Base-by-base conservation (phyloP, 371 early-diverging fungal species). In the Quaeritorhiza haematococci region DNA sequence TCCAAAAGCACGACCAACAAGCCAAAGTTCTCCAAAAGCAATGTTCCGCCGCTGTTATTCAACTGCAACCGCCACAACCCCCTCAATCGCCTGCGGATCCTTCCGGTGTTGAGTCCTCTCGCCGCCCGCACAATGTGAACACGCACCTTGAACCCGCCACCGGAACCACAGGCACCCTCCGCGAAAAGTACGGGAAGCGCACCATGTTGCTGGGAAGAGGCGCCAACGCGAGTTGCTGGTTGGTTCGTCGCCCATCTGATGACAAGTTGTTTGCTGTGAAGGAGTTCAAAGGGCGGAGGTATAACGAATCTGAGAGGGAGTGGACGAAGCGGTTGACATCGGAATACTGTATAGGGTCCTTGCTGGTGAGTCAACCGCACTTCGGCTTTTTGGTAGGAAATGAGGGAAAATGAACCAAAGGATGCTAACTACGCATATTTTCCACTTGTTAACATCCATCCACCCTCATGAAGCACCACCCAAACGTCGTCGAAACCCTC, bases 401-500 rank as follows among this genome's bases (percentile, higher is more conserved):
- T 17, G 8, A 10, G 10, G 51, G 51, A 10, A n/a, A n/a, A n/a
- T 19, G 7, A 19, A 10, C 7, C 23, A 13, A 10, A 27, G 47
- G 7, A 27, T 19, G 47, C 27, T 27, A 27, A 7, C 23, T 46
- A 10, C 21, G 8, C 27, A 27, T 8, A 46, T 10, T 27, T 13
- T 15, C 15, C 13, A n/a, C 15, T 13, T 38, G 41, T 15, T 15
- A n/a, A 15, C 15, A 13, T 38, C 13, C n/a, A n/a, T 15, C 13
- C 15, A 85, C 84, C 26, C 84, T 81, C 5, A 81, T 84, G 3
- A 63, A 90, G 17, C 92, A 89, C 56, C 93, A 94, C 67, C 81
- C 82, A n/a, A 87, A 92, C 64, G 76, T 93, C 49, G 88, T 94
- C 35, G 84, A 89, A 66, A 91, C 93, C 0, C 54, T 91, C 56